Evolutionary conservation across 2,329 filamentous ascomycete genomes (phyloP).

Genomic region (Fusarium odoratissimum): DNA sequence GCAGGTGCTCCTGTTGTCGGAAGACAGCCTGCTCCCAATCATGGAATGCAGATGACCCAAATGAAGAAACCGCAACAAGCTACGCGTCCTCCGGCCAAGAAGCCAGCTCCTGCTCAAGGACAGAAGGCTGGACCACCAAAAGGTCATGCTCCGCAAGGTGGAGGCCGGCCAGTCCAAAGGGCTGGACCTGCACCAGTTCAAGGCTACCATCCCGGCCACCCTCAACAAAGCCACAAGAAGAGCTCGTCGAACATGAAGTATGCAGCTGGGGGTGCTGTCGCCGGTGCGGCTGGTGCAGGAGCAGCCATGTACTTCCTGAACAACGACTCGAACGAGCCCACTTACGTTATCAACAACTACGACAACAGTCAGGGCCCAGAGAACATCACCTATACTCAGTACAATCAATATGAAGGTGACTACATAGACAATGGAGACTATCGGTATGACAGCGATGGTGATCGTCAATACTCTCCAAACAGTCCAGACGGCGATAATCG

Average conservation of each 20-base stretch:
- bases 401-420: not conserved
- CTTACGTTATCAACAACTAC: conserved; percentile 9
- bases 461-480: not conserved
- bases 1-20: conserved; percentile 6
- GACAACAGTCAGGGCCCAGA: conserved; percentile 1
- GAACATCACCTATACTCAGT: not conserved
- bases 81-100: not conserved
- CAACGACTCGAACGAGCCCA: conserved; percentile 11
- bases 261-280: not conserved
- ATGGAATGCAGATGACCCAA: conserved; percentile 30
- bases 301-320: conserved; percentile 5
- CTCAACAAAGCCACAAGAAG: not conserved
- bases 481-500: not conserved
- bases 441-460: not conserved
- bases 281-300: not conserved
- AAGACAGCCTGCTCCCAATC: conserved; percentile 5
- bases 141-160: not conserved
- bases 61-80: conserved; percentile 15
- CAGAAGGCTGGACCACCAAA: not conserved
- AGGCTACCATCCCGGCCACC: not conserved
- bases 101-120: not conserved
- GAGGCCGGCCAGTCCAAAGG: not conserved
- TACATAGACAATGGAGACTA: not conserved
- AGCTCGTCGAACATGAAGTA: conserved; percentile 9
- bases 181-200: not conserved